A percentile compares a stretch with the other conserved stretches of the same genome.
Conservation (phyloP, 768 basidiomycete genomes). For the Mycena capillaripes region DNA sequence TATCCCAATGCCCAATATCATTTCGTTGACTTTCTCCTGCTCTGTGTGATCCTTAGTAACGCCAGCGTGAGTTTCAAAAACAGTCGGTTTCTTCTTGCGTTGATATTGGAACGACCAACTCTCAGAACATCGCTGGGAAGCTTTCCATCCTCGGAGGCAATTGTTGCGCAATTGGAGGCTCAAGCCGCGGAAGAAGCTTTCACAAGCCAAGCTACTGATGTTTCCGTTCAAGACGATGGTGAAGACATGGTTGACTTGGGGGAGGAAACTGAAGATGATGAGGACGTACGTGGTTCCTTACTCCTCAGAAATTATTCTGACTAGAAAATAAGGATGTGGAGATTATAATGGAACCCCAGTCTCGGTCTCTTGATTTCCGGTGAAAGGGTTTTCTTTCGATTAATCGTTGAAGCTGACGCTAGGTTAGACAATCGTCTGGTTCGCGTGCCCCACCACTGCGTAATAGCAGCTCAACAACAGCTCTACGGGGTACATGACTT, state of each 20-base stretch:
- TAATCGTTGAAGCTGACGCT: background rate
- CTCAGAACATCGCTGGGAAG: constrained; percentile 53
- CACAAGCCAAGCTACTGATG: constrained; percentile 41
- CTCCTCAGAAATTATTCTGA: constrained; percentile 5
- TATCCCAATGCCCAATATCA: constrained; percentile 44
- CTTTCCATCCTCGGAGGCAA: constrained; percentile 59
- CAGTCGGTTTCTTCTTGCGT: constrained; percentile 16
- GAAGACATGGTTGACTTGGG: constrained; percentile 60
- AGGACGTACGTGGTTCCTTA: constrained; percentile 46
- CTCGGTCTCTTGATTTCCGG: constrained; percentile 84
- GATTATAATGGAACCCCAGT: constrained; percentile 88
- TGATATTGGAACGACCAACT: constrained; percentile 16
- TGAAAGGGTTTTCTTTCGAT: constrained; percentile 43
- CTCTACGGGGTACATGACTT: constrained; percentile 47
- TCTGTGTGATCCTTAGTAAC: constrained; percentile 39
- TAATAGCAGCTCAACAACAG: constrained; percentile 45
- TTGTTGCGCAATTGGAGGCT: constrained; percentile 65
- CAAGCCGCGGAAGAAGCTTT: constrained; percentile 51
- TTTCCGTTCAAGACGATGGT: constrained; percentile 51
- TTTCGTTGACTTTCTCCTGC: constrained; percentile 37
- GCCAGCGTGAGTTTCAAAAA: constrained; percentile 34
- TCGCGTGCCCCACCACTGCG: constrained; percentile 49
- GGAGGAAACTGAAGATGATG: constrained; percentile 64
- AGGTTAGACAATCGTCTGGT: constrained; percentile 52
- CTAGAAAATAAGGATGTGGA: constrained; percentile 77